A percentile compares a stretch with the other conserved stretches of the same genome.
Conservation (phyloP, 2,329 filamentous ascomycete genomes). For the Xylariomycetidae sp. region DNA sequence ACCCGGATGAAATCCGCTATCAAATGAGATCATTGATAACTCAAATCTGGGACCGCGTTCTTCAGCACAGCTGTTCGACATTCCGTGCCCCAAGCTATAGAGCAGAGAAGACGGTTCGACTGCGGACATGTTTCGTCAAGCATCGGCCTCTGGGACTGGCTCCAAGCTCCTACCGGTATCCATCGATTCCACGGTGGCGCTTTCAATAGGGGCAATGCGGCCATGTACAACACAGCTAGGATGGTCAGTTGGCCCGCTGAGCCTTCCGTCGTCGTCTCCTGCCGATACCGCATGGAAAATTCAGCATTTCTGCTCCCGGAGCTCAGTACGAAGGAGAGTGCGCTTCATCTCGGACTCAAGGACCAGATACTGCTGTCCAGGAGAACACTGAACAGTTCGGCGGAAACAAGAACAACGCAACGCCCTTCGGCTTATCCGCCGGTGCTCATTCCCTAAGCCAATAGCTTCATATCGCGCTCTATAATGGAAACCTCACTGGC, state of each 20-base stretch:
- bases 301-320: slow-evolving; percentile 57
- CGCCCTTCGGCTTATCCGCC: slow-evolving; percentile 44
- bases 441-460: slow-evolving; percentile 45
- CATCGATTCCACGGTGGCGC: slow-evolving; percentile 43
- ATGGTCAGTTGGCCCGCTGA: slow-evolving; percentile 43
- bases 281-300: slow-evolving; percentile 50
- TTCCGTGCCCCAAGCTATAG: slow-evolving; percentile 13
- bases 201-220: slow-evolving; percentile 36
- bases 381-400: slow-evolving; percentile 51
- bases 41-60: slow-evolving; percentile 19
- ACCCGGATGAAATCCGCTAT: slow-evolving; percentile 20
- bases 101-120: slow-evolving; percentile 23
- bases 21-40: slow-evolving; percentile 20
- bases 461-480: not conserved
- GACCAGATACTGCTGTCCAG: slow-evolving; percentile 47
- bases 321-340: slow-evolving; percentile 45
- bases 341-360: slow-evolving; percentile 52
- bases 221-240: slow-evolving; percentile 43
- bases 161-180: slow-evolving; percentile 25
- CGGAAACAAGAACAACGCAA: slow-evolving; percentile 45
- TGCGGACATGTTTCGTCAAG: slow-evolving; percentile 21
- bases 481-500: slow-evolving; percentile 4
- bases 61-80: slow-evolving; percentile 13
- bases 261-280: slow-evolving; percentile 43
- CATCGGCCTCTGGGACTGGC: not conserved